phyloP scores from a whole-genome alignment of 352 stramenopile species.

The Phytophthora constricta region DNA sequence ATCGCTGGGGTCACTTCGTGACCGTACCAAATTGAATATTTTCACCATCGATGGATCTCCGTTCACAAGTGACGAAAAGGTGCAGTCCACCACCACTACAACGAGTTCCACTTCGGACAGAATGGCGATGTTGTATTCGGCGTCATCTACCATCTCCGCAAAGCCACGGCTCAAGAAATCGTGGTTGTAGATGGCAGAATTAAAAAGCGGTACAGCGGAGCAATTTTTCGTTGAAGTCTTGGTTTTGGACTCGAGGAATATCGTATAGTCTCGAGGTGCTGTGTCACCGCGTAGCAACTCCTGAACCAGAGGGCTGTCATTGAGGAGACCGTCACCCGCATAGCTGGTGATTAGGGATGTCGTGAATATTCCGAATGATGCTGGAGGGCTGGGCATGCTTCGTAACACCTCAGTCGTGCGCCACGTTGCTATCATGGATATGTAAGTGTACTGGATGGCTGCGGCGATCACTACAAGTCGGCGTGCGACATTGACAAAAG shows the following conservation, averaged over 20 bases:
- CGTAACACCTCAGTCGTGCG: slow-evolving; percentile 30
- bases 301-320: slow-evolving; percentile 40
- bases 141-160: slow-evolving; percentile 10
- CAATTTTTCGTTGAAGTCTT: slow-evolving; percentile 1
- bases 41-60: background rate
- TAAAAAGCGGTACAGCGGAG: background rate
- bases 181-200: slow-evolving; percentile 32
- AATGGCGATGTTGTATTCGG: slow-evolving; percentile 40
- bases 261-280: slow-evolving; percentile 31
- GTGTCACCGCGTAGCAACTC: slow-evolving; percentile 32
- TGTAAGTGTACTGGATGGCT: slow-evolving; percentile 38
- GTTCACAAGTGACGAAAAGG: slow-evolving; percentile 13
- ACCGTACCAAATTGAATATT: slow-evolving; percentile 35
- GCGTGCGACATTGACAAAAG: slow-evolving; percentile 30
- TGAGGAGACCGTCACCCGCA: slow-evolving; percentile 35
- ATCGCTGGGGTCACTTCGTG: background rate
- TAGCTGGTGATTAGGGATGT: slow-evolving; percentile 37
- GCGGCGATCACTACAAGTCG: slow-evolving; percentile 37
- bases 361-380: slow-evolving; percentile 11
- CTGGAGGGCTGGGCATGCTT: slow-evolving; percentile 23
- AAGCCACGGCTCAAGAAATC: slow-evolving; percentile 36
- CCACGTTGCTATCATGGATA: slow-evolving; percentile 36
- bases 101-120: slow-evolving; percentile 37
- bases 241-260: slow-evolving; percentile 35
- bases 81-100: slow-evolving; percentile 43